phyloP scores from a whole-genome alignment of 352 stramenopile genomes.

The Phytophthora quininea region DNA sequence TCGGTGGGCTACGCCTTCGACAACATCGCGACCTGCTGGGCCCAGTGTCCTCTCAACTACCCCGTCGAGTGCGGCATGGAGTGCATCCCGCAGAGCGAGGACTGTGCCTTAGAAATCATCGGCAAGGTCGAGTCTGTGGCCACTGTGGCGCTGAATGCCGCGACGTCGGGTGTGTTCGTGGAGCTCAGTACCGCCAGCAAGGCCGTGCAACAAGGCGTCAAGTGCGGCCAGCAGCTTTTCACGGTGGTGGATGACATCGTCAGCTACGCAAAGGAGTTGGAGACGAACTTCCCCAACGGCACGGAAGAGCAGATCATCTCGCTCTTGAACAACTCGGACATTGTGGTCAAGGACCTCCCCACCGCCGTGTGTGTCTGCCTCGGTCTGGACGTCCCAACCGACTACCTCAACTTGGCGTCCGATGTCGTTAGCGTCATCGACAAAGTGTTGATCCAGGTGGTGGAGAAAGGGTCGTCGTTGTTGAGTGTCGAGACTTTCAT shows the following conservation, averaged over 20 bases:
- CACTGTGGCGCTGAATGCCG: background rate
- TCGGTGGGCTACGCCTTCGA: background rate
- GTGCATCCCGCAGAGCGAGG: background rate
- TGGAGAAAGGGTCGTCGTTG: constrained; percentile 20
- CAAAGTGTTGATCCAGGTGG: constrained; percentile 22
- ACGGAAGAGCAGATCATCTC: background rate
- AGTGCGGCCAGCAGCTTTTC: background rate
- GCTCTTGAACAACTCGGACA: background rate
- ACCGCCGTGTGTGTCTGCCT: background rate
- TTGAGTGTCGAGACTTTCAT: constrained; percentile 25
- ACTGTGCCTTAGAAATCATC: background rate
- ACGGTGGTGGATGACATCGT: background rate
- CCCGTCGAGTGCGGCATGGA: background rate
- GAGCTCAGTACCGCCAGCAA: background rate
- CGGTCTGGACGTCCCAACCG: background rate
- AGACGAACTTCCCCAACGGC: background rate
- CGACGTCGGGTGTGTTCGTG: background rate
- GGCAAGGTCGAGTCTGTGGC: background rate
- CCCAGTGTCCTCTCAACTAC: background rate
- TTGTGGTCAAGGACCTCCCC: background rate
- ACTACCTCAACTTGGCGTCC: constrained; percentile 17
- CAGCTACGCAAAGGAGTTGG: background rate
- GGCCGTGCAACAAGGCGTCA: background rate
- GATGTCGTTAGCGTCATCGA: constrained; percentile 29
- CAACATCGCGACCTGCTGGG: background rate